phyloP scores from a whole-genome alignment of 2,329 filamentous ascomycete genomes.

The Trichoderma sp. region DNA sequence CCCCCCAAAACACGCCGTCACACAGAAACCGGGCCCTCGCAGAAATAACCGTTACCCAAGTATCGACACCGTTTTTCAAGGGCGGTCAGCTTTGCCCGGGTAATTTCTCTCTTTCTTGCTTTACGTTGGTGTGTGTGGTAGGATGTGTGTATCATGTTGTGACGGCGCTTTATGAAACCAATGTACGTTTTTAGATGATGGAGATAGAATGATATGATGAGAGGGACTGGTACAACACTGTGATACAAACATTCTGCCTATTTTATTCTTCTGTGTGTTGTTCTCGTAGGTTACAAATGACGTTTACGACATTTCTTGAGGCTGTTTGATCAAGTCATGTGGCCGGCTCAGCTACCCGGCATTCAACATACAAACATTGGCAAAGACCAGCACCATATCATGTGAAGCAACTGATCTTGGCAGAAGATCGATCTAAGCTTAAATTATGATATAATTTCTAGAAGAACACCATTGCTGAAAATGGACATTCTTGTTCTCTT shows the following conservation, averaged over 20 bases:
- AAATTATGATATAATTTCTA: neutral
- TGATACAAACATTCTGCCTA: neutral
- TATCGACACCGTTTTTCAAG: neutral
- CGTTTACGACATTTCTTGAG: neutral
- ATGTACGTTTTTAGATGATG: neutral
- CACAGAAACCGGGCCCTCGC: constrained; percentile 15
- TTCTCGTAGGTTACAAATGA: neutral
- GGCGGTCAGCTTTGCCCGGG: neutral
- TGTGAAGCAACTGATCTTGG: neutral
- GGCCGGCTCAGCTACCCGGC: neutral
- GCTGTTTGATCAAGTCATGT: neutral
- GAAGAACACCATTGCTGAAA: neutral
- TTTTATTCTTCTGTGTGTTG: neutral
- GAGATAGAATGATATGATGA: neutral
- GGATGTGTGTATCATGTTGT: neutral
- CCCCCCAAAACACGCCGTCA: neutral
- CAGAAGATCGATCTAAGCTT: neutral
- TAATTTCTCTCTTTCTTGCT: neutral
- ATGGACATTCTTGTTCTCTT: neutral
- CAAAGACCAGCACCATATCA: neutral
- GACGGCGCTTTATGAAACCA: neutral
- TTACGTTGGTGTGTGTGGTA: neutral
- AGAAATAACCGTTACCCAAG: neutral
- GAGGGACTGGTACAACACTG: neutral
- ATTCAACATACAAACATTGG: neutral